Base-by-base conservation (phyloP, 345 rosid species). In the Eucalyptus pauciflora region DNA sequence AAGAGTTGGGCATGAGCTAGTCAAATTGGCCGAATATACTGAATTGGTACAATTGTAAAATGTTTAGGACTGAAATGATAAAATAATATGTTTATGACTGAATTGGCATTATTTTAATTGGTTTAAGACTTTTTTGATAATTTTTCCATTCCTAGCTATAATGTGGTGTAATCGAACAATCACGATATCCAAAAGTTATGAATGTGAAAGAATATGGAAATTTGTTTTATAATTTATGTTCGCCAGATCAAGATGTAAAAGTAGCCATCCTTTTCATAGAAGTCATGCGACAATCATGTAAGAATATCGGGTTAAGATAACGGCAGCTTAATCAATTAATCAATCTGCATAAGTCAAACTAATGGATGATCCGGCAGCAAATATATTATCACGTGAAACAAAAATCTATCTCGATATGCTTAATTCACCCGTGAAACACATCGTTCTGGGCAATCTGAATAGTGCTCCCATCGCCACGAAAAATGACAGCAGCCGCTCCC, bases 1-100 rank as follows among this genome's bases (percentile, higher is more conserved):
- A 0, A 52, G 58, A 52, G 25, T 0, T 6, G 2, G 56, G 56
- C 8, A 51, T 17, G 22, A 51, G 56, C 4, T 2, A 1, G 3
- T 52, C 58, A 52, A 18, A 52, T 52, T 52, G 10, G 58, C 58
- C 1, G 8, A 3, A 52, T 0, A 18, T 1, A 18, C 2, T 18
- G 1, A 52, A 52, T 52, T 52, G 4, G 0, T 10, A 20, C 5
- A 52, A 20, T 52, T 52, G 0, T 52, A 20, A 52, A 52, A 52
- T 52, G 5, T 8, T 52, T 52, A 52, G 10, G 2, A 52, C 0
- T 3, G 10, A 52, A 52, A 52, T 52, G 4, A 1, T 2, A 52
- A 52, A 52, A 52, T 4, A 52, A 52, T 52, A 52, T 52, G 58
- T 52, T 52, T 52, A 52, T 0, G 25, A 52, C 2, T 8, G 2